These are phyloP conservation scores for Filosporella fistucella DNA, from an alignment of 495 filamentous ascomycete species.

Conservation along the genomic window DNA sequence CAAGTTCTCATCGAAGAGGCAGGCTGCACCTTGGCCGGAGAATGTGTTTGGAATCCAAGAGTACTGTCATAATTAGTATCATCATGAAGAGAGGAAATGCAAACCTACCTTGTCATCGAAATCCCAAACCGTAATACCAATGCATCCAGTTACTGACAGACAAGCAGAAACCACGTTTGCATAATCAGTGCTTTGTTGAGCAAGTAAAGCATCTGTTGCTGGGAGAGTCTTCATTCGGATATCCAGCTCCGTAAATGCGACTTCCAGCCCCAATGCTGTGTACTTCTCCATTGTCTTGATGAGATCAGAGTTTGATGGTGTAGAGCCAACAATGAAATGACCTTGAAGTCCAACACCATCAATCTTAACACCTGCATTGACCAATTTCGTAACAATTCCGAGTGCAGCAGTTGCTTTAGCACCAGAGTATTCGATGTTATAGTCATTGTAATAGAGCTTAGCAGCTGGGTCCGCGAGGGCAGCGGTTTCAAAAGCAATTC, in stretches of 20 bases:
- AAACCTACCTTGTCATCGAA: slow-evolving; percentile 33
- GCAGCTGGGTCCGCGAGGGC: slow-evolving; percentile 50
- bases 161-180: slow-evolving; percentile 21
- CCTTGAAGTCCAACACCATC: slow-evolving; percentile 8
- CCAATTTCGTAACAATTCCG: slow-evolving; percentile 54
- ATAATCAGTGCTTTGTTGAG: slow-evolving; percentile 56
- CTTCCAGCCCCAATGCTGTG: slow-evolving; percentile 36
- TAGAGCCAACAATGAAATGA: slow-evolving; percentile 34
- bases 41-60: slow-evolving; percentile 56
- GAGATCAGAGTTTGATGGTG: slow-evolving; percentile 33
- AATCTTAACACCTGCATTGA: slow-evolving; percentile 27
- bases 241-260: slow-evolving; percentile 59
- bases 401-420: neutral
- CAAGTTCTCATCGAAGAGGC: slow-evolving; percentile 51
- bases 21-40: slow-evolving; percentile 45
- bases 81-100: neutral
- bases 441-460: slow-evolving; percentile 67
- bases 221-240: slow-evolving; percentile 41
- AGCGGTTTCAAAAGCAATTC: slow-evolving; percentile 58
- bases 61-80: slow-evolving; percentile 25
- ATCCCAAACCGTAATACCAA: slow-evolving; percentile 68
- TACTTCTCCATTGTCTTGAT: slow-evolving; percentile 50
- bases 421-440: slow-evolving; percentile 41
- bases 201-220: slow-evolving; percentile 31
- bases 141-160: slow-evolving; percentile 49